Evolutionary conservation across 2,329 filamentous ascomycete species (phyloP).

Genomic region (Cladosporium halotolerans): DNA sequence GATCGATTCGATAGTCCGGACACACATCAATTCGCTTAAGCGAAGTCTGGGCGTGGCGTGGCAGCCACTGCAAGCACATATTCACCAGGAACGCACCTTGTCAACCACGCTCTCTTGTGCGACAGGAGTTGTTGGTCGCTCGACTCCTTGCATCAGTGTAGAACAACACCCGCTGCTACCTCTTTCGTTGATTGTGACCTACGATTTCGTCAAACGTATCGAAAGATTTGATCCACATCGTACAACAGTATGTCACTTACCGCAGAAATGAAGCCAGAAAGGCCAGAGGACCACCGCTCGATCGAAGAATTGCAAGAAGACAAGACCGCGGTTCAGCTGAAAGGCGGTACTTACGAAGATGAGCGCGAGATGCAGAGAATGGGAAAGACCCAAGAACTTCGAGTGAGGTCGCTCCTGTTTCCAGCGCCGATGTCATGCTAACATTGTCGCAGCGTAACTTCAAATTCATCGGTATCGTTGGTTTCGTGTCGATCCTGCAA

Average conservation of each 20-base stretch:
- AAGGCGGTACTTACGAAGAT: slow-evolving; percentile 31
- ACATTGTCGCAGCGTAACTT: slow-evolving; percentile 40
- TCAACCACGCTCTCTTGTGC: slow-evolving; percentile 1
- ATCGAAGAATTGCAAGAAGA: slow-evolving; percentile 19
- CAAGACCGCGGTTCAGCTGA: slow-evolving; percentile 17
- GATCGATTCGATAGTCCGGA: background rate
- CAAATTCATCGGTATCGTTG: slow-evolving; percentile 45
- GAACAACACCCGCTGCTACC: slow-evolving; percentile 4
- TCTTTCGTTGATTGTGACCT: background rate
- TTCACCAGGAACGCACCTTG: slow-evolving; percentile 6
- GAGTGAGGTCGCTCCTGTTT: slow-evolving; percentile 22
- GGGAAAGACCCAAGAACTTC: slow-evolving; percentile 46
- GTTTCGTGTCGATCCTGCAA: slow-evolving; percentile 49
- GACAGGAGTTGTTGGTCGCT: background rate
- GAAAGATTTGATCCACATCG: background rate
- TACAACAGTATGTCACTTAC: slow-evolving; percentile 12
- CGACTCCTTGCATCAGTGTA: slow-evolving; percentile 4
- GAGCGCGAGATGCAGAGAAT: slow-evolving; percentile 43
- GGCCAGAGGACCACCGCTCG: slow-evolving; percentile 21
- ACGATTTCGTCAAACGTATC: background rate
- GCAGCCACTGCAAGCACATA: slow-evolving; percentile 3
- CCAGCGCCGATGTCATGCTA: background rate
- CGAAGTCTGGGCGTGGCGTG: slow-evolving; percentile 7
- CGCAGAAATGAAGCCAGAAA: slow-evolving; percentile 17
- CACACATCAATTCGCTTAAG: slow-evolving; percentile 2